Evolutionary conservation across 768 basidiomycete genomes (phyloP), one percentile per base, ranked within the genome.

Genomic region (Mrakia frigida): DNA sequence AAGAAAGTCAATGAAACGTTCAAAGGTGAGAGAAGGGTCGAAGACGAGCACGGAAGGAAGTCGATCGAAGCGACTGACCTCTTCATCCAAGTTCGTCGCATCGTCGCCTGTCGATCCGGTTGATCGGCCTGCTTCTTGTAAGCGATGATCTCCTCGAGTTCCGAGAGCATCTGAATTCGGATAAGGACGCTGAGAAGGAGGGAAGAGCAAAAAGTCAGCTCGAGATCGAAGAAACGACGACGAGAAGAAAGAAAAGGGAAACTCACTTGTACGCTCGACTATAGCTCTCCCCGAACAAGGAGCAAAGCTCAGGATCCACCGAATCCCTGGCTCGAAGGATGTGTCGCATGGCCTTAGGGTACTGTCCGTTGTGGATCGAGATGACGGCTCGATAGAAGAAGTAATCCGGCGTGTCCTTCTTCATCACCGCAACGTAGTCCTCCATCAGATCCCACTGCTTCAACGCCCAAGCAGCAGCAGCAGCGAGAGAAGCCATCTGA

Each of bases 381-480:
- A 99, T 87, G 78, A 99, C 97, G 2, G 97, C 96, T 41, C 92
- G 89, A 85, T 97, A 98, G 86, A 98, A 99, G 9, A 92, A 91
- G 37, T 94, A 88, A 83, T 99, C 97, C 0, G 94, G 89, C 4
- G 95, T 94, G 82, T 98, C 96, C 35, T 86, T 84, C 82, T 92
- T 93, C 93, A 99, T 96, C 3, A 91, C 92, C 6, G 88, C 87
- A 74, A 99, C 96, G 82, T 97, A 98, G 80, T 94, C 90, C 63
- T 98, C 97, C 97, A 99, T 99, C 4, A 90, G 88, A 80, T 98
- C 94, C 97, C 97, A 99, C 80, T 98, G 95, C 79, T 91, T 90
- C 75, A 98, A 84, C 2, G 93, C 93, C 96, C 97, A 99, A 2
- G 94, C 93, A 1, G 97, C 96, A 0, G 96, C 95, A 1, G 97